Evolutionary conservation across 495 filamentous ascomycete species (phyloP).

Genomic region (Pseudomonodictys pantanalensis): DNA sequence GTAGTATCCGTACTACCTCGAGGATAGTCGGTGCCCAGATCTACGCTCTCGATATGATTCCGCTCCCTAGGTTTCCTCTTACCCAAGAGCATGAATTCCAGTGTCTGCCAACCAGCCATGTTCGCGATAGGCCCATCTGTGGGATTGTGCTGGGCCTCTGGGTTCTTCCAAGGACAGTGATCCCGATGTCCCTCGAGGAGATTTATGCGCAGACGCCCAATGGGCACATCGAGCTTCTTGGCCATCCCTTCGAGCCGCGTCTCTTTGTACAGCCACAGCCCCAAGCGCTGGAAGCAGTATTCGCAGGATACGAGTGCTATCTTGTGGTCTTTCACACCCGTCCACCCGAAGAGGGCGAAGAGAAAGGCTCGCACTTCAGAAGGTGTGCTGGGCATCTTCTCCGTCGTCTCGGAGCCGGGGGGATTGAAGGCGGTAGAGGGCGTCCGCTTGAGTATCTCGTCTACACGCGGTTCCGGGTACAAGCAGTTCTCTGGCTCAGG

Average conservation of each 20-base stretch:
- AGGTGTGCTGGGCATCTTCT: conserved; percentile 38
- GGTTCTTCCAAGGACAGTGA: conserved; percentile 46
- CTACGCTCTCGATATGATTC: neutral
- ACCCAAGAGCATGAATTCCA: conserved; percentile 27
- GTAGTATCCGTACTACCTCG: conserved; percentile 1
- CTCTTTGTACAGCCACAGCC: conserved; percentile 80
- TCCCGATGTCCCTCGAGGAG: conserved; percentile 41
- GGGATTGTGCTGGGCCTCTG: conserved; percentile 34
- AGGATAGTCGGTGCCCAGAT: neutral
- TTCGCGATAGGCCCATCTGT: conserved; percentile 32
- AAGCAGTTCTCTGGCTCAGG: conserved; percentile 20
- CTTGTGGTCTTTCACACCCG: conserved; percentile 61
- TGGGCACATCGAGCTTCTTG: conserved; percentile 42
- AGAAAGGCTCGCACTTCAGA: conserved; percentile 63
- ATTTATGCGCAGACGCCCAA: conserved; percentile 37
- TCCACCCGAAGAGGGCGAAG: conserved; percentile 85
- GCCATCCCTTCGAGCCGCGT: conserved; percentile 28
- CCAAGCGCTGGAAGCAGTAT: conserved; percentile 82
- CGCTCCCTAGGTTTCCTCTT: neutral
- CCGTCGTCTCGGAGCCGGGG: conserved; percentile 18
- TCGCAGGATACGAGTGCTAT: conserved; percentile 70
- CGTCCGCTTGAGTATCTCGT: conserved; percentile 8
- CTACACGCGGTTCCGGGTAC: conserved; percentile 14
- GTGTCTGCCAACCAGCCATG: conserved; percentile 37
- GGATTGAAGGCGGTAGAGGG: conserved; percentile 20